Percentiles rank a stretch among this genome's conserved stretches.
Conservation (phyloP, 2,329 filamentous ascomycete genomes). For the Passalora sequoiae region DNA sequence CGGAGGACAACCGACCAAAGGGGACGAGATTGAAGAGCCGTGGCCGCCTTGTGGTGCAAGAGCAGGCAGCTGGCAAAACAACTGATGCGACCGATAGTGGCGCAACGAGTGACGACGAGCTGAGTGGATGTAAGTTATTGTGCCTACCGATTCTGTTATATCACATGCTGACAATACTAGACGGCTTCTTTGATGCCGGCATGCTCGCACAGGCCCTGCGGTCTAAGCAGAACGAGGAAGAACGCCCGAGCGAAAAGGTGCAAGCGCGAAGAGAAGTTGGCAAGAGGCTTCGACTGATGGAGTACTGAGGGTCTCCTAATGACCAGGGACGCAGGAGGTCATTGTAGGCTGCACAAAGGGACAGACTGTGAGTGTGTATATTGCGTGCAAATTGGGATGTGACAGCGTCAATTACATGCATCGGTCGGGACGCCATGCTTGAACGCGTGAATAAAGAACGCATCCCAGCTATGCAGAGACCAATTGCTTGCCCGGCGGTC, state of each 20-base stretch:
- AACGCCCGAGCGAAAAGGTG: slow-evolving; percentile 51
- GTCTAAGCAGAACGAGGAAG: slow-evolving; percentile 48
- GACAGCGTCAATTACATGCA: too few species aligned
- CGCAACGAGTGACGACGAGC: slow-evolving; percentile 73
- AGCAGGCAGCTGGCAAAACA: slow-evolving; percentile 53
- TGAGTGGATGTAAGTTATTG: slow-evolving; percentile 81
- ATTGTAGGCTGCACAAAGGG: too few species aligned
- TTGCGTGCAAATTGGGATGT: too few species aligned
- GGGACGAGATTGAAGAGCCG: slow-evolving; percentile 60
- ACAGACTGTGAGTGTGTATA: too few species aligned
- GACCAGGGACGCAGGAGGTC: too few species aligned
- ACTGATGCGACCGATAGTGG: slow-evolving; percentile 57
- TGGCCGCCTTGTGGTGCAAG: slow-evolving; percentile 60
- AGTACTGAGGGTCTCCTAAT: too few species aligned
- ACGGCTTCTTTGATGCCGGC: slow-evolving; percentile 95
- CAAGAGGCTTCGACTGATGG: slow-evolving; percentile 65
- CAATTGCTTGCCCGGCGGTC: too few species aligned
- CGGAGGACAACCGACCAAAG: slow-evolving; percentile 46
- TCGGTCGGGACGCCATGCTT: too few species aligned
- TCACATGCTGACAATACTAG: slow-evolving; percentile 42
- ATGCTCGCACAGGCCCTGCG: slow-evolving; percentile 88
- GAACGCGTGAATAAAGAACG: too few species aligned
- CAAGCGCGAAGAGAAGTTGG: slow-evolving; percentile 64
- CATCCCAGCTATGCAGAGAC: too few species aligned
- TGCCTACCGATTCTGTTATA: not conserved